Conservation (phyloP, 352 stramenopile genomes). For the Phytophthora boehmeriae region DNA sequence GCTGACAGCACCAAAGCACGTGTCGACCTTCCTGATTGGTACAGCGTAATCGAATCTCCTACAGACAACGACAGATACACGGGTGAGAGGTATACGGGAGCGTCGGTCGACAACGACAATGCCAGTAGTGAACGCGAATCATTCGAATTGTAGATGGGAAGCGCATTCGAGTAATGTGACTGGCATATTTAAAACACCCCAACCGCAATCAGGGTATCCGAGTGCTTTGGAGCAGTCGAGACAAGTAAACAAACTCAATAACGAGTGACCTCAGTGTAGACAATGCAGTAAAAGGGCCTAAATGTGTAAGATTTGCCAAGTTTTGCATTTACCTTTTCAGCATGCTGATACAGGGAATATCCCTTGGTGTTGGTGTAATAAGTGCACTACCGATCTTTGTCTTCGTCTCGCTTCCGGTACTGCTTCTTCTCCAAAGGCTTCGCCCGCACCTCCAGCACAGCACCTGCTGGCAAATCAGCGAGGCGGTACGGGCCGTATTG, state of each 20-base stretch:
- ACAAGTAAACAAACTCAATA: constrained; percentile 9
- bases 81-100: constrained; percentile 10
- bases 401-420: constrained; percentile 18
- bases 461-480: constrained; percentile 71
- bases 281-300: constrained; percentile 18
- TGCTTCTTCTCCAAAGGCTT: constrained; percentile 57
- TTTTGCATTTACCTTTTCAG: not conserved
- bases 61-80: constrained; percentile 44
- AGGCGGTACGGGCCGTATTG: constrained; percentile 91
- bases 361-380: not conserved
- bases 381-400: constrained; percentile 23
- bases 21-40: constrained; percentile 47
- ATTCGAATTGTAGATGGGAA: constrained; percentile 64
- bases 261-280: constrained; percentile 25
- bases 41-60: constrained; percentile 63
- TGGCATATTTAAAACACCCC: constrained; percentile 6
- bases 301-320: constrained; percentile 17
- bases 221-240: constrained; percentile 17
- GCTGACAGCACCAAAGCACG: constrained; percentile 21
- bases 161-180: constrained; percentile 6
- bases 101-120: constrained; percentile 37
- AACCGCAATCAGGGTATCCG: constrained; percentile 23
- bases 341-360: too few species aligned
- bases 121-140: constrained; percentile 50
- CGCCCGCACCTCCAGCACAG: constrained; percentile 75